phyloP scores from a whole-genome alignment of 2,329 filamentous ascomycete genomes.

The Venturia oleaginea region DNA sequence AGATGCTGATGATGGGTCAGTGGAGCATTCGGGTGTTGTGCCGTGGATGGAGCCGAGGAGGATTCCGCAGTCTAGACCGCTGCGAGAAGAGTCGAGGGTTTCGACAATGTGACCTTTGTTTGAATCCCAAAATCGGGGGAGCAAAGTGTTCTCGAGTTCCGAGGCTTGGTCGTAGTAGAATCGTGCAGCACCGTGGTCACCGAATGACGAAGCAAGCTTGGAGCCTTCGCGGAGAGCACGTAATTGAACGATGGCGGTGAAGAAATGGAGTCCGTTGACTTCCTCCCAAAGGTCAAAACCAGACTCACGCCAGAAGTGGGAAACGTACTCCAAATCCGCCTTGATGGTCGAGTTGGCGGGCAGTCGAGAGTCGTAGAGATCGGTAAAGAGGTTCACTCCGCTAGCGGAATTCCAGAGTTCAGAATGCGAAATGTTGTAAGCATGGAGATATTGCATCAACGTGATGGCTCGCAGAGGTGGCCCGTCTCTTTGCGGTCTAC shows the following conservation, averaged over 20 bases:
- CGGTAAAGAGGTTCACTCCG: conserved; percentile 15
- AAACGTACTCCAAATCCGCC: conserved; percentile 36
- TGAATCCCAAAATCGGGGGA: conserved; percentile 30
- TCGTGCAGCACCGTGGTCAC: conserved; percentile 28
- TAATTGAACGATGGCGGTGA: conserved; percentile 30
- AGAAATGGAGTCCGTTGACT: conserved; percentile 34
- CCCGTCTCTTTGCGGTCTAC: conserved; percentile 36
- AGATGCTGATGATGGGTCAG: conserved; percentile 1
- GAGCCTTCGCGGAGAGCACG: conserved; percentile 29
- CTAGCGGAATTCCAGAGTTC: conserved; percentile 24
- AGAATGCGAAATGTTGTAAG: conserved; percentile 33
- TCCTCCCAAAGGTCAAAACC: conserved; percentile 40
- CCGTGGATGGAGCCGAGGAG: conserved; percentile 31
- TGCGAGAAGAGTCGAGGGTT: conserved; percentile 26
- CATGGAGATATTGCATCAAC: conserved; percentile 32
- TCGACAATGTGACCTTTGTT: conserved; percentile 29
- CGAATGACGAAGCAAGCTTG: conserved; percentile 25
- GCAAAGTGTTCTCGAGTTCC: conserved; percentile 23
- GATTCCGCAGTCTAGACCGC: conserved; percentile 30
- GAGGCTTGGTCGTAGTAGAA: conserved; percentile 31
- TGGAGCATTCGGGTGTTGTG: conserved; percentile 17
- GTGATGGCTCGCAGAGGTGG: conserved; percentile 35
- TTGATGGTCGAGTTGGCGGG: conserved; percentile 33
- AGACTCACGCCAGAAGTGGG: conserved; percentile 32
- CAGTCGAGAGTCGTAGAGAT: conserved; percentile 30